Evolutionary conservation across 768 basidiomycete species (phyloP), one percentile per base, ranked within the genome.

Genomic region (Serendipita sp.): DNA sequence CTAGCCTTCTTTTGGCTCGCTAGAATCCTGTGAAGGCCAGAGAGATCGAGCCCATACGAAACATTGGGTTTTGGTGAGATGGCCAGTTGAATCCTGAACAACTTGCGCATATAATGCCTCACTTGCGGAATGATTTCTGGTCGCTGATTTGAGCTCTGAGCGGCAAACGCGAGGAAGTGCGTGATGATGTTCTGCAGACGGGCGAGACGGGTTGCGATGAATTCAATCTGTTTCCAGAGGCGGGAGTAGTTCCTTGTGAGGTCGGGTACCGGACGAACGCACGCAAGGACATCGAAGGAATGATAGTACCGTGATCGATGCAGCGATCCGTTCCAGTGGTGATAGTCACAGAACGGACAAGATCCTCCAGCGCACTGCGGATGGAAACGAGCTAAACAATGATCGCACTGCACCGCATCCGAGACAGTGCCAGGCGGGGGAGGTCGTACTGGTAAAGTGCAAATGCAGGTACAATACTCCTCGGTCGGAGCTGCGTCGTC

Each of bases 301-400:
- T 91, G 88, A 81, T 83, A 92, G 67, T 78, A 86, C 53, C 90
- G 83, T 66, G 86, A 81, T 71, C 90, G 90, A 70, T 82, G 82
- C 61, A 91, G 84, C 2, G 85, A 80, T 20, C 89, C 89, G 67
- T 91, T 89, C 89, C 89, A 91, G 69, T 92, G 90, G 65, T 90
- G 86, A 67, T 90, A 88, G 66, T 92, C 89, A 66, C 89, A 92
- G 75, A 92, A 92, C 0, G 89, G 89, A 69, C 89, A 92, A 3
- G 89, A 92, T 38, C 89, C 90, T n/a, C 89, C 89, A 11, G 88
- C 89, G 67, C 89, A 91, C 56, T 83, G 78, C 3, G 88, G 88
- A 65, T 92, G 89, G 73, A 92, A 92, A 56, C 88, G 77, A 53
- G 89, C 90, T 70, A 81, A 88, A 65, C 89, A 92, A 67, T 91